Evolutionary conservation across 805 yeast species (phyloP).

Genomic region (Blastobotrys americana): DNA sequence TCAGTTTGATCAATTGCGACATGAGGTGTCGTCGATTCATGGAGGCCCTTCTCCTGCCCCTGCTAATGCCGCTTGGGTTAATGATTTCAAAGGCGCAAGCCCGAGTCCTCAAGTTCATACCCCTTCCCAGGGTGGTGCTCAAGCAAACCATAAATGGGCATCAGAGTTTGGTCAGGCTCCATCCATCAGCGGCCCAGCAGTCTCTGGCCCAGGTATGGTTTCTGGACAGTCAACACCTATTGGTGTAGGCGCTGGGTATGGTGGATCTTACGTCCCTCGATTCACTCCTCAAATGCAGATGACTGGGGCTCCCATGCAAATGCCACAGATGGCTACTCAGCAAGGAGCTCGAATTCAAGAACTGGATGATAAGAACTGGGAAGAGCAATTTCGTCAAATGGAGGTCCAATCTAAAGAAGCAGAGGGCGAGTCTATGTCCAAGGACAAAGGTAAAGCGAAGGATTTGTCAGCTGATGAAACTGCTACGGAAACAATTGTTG

Average conservation of each 20-base stretch:
- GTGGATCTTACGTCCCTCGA: slow-evolving; percentile 1
- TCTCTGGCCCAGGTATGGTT: background rate
- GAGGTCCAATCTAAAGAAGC: slow-evolving; percentile 26
- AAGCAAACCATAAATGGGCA: slow-evolving; percentile 10
- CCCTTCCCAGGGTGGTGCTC: background rate
- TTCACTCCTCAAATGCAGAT: slow-evolving; percentile 8
- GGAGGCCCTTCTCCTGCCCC: slow-evolving; percentile 4
- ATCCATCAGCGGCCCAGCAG: background rate
- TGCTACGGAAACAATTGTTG: slow-evolving; percentile 13
- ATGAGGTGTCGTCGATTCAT: slow-evolving; percentile 22
- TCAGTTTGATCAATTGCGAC: slow-evolving; percentile 27
- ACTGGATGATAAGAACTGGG: slow-evolving; percentile 37
- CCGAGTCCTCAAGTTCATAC: slow-evolving; percentile 4
- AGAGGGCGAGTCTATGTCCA: slow-evolving; percentile 7
- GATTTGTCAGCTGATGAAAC: slow-evolving; percentile 14
- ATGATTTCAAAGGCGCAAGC: slow-evolving; percentile 12
- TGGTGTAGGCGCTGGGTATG: background rate
- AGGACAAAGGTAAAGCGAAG: slow-evolving; percentile 17
- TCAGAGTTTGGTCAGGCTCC: slow-evolving; percentile 14
- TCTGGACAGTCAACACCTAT: background rate
- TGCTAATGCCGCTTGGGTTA: slow-evolving; percentile 12
- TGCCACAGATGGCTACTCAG: slow-evolving; percentile 11
- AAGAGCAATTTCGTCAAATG: slow-evolving; percentile 36
- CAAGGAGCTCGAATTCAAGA: slow-evolving; percentile 26
- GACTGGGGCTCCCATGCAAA: slow-evolving; percentile 3